phyloP scores from a whole-genome alignment of 495 filamentous ascomycete species.

The Penicillium argentinense region DNA sequence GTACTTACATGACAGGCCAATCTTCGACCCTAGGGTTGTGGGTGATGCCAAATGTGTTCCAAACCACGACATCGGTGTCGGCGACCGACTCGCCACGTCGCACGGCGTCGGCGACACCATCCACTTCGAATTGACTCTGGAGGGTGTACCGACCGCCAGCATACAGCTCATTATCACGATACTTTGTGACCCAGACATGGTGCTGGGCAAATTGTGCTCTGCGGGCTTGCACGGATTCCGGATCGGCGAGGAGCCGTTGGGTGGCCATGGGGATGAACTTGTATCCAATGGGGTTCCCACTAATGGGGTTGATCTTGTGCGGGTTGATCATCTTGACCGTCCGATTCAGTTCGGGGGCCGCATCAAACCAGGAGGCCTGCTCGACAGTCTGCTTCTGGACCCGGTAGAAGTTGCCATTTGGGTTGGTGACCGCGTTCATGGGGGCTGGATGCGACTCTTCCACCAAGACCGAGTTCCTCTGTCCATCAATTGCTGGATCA shows the following conservation, averaged over 20 bases:
- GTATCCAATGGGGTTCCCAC: conserved; percentile 74
- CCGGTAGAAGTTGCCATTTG: conserved; percentile 78
- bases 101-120: conserved; percentile 59
- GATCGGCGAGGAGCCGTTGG: conserved; percentile 78
- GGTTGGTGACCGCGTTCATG: conserved; percentile 70
- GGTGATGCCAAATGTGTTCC: conserved; percentile 61
- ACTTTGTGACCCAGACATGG: conserved; percentile 80
- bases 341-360: conserved; percentile 64
- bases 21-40: conserved; percentile 64
- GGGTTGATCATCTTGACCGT: conserved; percentile 82
- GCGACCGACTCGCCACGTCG: conserved; percentile 54
- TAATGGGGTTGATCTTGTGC: conserved; percentile 66
- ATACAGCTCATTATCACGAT: conserved; percentile 78
- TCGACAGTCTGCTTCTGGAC: conserved; percentile 60
- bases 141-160: conserved; percentile 87
- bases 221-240: conserved; percentile 67
- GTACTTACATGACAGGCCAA: conserved; percentile 64
- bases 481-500: conserved; percentile 80
- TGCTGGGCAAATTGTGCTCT: conserved; percentile 87
- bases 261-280: conserved; percentile 76
- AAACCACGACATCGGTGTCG: conserved; percentile 48
- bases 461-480: conserved; percentile 65
- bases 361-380: conserved; percentile 66
- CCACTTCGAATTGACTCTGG: conserved; percentile 62
- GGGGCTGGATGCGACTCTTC: conserved; percentile 75